These are phyloP conservation scores for Drechmeria coniospora DNA, from an alignment of 2,329 filamentous ascomycete species.

Conservation along the genomic window DNA sequence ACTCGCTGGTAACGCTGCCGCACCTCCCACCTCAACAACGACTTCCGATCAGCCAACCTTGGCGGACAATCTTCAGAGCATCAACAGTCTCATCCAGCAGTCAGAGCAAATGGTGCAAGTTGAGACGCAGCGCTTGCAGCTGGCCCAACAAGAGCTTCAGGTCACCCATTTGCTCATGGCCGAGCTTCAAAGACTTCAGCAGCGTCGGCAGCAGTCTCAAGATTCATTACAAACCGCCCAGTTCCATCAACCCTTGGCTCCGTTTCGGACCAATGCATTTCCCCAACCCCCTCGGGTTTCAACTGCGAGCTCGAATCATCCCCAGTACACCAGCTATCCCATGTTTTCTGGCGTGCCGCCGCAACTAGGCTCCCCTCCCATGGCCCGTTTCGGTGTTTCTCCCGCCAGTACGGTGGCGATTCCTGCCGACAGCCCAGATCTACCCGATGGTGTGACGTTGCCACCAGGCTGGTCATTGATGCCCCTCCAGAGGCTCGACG, in stretches of 20 bases:
- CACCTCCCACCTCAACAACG: slow-evolving; percentile 7
- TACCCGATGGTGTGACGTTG: slow-evolving; percentile 48
- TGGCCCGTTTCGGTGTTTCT: slow-evolving; percentile 31
- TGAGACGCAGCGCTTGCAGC: slow-evolving; percentile 47
- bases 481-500: slow-evolving; percentile 41
- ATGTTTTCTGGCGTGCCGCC: slow-evolving; percentile 13
- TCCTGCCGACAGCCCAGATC: slow-evolving; percentile 42
- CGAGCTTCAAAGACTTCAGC: slow-evolving; percentile 52
- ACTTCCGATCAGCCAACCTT: slow-evolving; percentile 5
- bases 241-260: too few species aligned
- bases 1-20: slow-evolving; percentile 9
- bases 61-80: slow-evolving; percentile 23
- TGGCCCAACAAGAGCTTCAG: slow-evolving; percentile 51
- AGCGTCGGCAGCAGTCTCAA: slow-evolving; percentile 24
- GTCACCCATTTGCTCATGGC: slow-evolving; percentile 50
- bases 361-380: slow-evolving; percentile 23
- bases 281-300: slow-evolving; percentile 6
- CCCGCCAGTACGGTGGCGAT: slow-evolving; percentile 32
- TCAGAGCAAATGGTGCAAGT: slow-evolving; percentile 55
- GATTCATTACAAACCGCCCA: slow-evolving; percentile 10
- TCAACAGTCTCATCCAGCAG: slow-evolving; percentile 46
- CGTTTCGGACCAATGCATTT: too few species aligned
- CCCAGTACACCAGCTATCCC: slow-evolving; percentile 8
- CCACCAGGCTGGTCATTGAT: slow-evolving; percentile 50
- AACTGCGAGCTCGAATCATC: slow-evolving; percentile 6